Evolutionary conservation across 2,329 filamentous ascomycete genomes (phyloP).

Genomic region (Eutypella sp.): DNA sequence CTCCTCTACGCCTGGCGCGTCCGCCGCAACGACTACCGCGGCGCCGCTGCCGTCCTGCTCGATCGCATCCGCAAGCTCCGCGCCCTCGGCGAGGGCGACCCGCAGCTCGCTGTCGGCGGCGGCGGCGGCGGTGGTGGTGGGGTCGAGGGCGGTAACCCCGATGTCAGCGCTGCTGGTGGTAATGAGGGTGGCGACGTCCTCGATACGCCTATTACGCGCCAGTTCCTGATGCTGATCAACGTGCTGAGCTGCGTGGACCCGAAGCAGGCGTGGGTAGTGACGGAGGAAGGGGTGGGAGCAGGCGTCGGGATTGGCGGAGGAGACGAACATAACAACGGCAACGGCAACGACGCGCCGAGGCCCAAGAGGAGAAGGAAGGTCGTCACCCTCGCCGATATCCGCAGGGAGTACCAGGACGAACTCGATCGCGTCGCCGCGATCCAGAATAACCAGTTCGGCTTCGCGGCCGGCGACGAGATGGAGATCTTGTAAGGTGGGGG

Average conservation of each 20-base stretch:
- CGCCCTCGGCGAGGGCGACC: constrained; percentile 54
- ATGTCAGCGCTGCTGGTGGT: constrained; percentile 4
- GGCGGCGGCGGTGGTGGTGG: constrained; percentile 3
- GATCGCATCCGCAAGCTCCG: constrained; percentile 60
- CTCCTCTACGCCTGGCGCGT: constrained; percentile 91
- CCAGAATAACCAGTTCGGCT: constrained; percentile 83
- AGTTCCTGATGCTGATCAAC: constrained; percentile 90
- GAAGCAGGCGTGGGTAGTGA: constrained; percentile 73
- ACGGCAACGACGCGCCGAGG: too few species aligned
- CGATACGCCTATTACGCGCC: constrained; percentile 63
- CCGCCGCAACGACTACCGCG: constrained; percentile 78
- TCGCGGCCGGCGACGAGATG: constrained; percentile 54
- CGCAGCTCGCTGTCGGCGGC: constrained; percentile 27
- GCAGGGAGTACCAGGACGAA: constrained; percentile 85
- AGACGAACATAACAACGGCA: too few species aligned
- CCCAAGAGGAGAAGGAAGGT: constrained; percentile 67
- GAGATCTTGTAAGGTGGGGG: constrained; percentile 36
- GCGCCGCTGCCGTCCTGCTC: constrained; percentile 59
- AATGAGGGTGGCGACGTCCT: constrained; percentile 46
- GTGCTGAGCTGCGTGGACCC: constrained; percentile 79
- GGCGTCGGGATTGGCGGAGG: too few species aligned
- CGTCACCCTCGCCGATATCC: constrained; percentile 78
- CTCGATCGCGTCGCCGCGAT: constrained; percentile 84
- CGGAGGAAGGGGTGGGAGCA: constrained; percentile 30
- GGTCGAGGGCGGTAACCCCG: neutral